A percentile compares a stretch with the other conserved stretches of the same genome.
phyloP scores from a whole-genome alignment of 1,284 basidiomycete genomes.

The Cutaneotrichosporon cutaneum region DNA sequence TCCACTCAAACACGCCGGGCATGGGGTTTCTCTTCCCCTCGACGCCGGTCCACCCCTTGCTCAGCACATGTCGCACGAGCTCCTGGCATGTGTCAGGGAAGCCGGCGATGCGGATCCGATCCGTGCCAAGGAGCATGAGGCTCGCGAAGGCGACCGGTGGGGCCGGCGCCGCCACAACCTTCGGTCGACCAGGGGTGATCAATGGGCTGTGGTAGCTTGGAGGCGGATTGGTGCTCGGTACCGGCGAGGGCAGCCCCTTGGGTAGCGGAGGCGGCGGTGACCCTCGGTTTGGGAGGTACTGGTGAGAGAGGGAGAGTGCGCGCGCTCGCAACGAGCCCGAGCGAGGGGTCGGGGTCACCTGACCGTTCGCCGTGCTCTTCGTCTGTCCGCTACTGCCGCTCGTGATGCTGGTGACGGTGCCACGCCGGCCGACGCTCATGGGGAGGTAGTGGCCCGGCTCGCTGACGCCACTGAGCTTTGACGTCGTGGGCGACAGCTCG shows the following conservation, averaged over 20 bases:
- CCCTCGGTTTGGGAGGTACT: background rate
- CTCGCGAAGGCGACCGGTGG: background rate
- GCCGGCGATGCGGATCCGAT: background rate
- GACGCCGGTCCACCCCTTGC: background rate
- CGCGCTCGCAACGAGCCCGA: background rate
- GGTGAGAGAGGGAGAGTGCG: background rate
- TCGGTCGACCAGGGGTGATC: background rate
- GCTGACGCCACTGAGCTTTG: background rate
- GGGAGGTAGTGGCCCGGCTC: background rate
- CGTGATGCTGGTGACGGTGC: background rate
- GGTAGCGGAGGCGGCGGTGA: background rate
- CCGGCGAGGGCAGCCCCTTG: background rate
- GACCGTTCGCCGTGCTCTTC: background rate
- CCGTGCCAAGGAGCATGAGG: background rate
- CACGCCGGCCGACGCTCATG: background rate
- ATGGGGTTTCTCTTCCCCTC: background rate
- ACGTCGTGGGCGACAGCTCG: background rate
- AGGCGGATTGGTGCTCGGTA: background rate
- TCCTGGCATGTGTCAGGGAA: background rate
- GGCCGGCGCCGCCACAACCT: background rate
- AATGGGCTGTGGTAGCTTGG: background rate
- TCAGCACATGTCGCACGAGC: background rate
- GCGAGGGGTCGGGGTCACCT: background rate
- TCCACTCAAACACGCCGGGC: background rate
- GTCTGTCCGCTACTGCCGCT: background rate